Conservation (phyloP, 441 rosid genomes). For the Jatropha multifida region DNA sequence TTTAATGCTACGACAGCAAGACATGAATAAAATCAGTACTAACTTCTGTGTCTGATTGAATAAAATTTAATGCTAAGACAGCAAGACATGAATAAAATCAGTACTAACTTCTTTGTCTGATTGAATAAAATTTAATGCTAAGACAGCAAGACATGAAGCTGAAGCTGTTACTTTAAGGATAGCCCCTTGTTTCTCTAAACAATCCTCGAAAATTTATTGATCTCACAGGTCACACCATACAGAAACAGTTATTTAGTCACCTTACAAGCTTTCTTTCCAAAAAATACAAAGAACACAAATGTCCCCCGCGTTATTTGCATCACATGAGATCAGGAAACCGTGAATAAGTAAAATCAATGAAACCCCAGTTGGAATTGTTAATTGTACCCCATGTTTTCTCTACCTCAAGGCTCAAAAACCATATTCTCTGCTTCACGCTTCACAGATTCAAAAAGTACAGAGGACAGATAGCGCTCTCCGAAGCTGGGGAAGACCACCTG, state of each 20-base stretch:
- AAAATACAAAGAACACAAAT: neutral
- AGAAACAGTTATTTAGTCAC: neutral
- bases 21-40: neutral
- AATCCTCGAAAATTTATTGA: neutral
- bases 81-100: neutral
- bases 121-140: neutral
- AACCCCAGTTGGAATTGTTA: neutral
- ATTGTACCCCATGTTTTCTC: neutral
- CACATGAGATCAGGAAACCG: neutral
- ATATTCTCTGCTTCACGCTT: constrained; percentile 64
- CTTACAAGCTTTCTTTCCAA: neutral
- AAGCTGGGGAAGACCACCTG: constrained; percentile 87
- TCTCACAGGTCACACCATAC: neutral
- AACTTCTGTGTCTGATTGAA: neutral
- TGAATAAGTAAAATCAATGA: neutral
- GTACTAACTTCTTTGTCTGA: neutral
- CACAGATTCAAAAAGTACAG: constrained; percentile 72
- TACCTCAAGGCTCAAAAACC: constrained; percentile 31
- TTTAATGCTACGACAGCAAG: neutral
- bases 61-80: neutral
- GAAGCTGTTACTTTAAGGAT: neutral
- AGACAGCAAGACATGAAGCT: neutral
- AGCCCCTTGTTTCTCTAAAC: neutral
- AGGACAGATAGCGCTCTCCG: constrained; percentile 83
- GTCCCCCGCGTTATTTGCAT: neutral